Evolutionary conservation across 768 basidiomycete genomes (phyloP).

Genomic region (Candolleomyces aberdarensis): DNA sequence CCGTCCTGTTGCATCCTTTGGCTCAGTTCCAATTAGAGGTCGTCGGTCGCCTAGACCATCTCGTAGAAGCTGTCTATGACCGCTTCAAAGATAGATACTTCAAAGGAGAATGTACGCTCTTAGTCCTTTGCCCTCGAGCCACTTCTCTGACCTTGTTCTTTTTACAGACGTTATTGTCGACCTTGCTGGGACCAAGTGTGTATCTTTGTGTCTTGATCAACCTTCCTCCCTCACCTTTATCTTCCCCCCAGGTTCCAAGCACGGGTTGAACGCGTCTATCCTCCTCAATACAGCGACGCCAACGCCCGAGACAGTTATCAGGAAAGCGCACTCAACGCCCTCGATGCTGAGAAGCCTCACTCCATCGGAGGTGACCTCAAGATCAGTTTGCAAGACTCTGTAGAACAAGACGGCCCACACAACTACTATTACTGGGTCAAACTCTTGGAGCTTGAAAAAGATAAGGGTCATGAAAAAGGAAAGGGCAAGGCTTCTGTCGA

Average conservation of each 20-base stretch:
- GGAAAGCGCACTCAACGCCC: slow-evolving; percentile 35
- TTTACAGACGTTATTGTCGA: slow-evolving; percentile 79
- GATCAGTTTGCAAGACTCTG: slow-evolving; percentile 66
- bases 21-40: slow-evolving; percentile 62
- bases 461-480: slow-evolving; percentile 61
- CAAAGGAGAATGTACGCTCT: slow-evolving; percentile 76
- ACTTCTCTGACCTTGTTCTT: slow-evolving; percentile 11
- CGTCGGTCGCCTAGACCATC: slow-evolving; percentile 90
- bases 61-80: slow-evolving; percentile 93
- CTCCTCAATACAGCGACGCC: slow-evolving; percentile 53
- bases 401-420: slow-evolving; percentile 69
- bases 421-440: slow-evolving; percentile 88
- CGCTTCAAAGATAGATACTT: slow-evolving; percentile 97
- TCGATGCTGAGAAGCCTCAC: slow-evolving; percentile 59
- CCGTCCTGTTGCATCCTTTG: slow-evolving; percentile 11
- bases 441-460: slow-evolving; percentile 74
- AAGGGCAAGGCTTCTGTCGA: slow-evolving; percentile 50
- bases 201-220: slow-evolving; percentile 6
- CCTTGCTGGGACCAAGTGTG: slow-evolving; percentile 81
- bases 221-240: slow-evolving; percentile 13
- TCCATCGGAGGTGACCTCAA: slow-evolving; percentile 78
- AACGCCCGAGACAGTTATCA: slow-evolving; percentile 50
- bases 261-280: slow-evolving; percentile 73
- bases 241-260: slow-evolving; percentile 66
- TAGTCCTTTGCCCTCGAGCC: background rate